Percentiles rank a stretch among this genome's conserved stretches.
Conservation (phyloP, 257 asterid genomes). For the Parsonsia alboflavescens region DNA sequence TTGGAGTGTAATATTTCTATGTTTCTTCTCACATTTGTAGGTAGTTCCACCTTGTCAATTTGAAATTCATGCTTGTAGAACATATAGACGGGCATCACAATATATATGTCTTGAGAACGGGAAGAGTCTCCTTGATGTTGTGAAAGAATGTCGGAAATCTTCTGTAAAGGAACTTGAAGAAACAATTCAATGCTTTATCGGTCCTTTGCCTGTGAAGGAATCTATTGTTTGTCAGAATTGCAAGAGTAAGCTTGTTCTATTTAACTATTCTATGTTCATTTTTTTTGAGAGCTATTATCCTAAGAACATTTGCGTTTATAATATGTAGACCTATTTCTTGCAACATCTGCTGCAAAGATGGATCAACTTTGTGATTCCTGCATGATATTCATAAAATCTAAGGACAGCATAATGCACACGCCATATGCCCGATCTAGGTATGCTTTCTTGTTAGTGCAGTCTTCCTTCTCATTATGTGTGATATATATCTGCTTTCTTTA, state of each 20-base stretch:
- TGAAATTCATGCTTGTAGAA: conserved; percentile 93
- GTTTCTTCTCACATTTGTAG: conserved; percentile 30
- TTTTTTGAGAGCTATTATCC: conserved; percentile 1
- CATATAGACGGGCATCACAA: conserved; percentile 93
- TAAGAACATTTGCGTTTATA: conserved; percentile 17
- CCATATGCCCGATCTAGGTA: conserved; percentile 30
- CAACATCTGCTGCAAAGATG: conserved; percentile 65
- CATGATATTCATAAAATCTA: conserved; percentile 52
- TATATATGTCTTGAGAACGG: conserved; percentile 94
- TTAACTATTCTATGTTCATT: conserved; percentile 10
- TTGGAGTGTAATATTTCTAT: conserved; percentile 13
- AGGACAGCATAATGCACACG: conserved; percentile 37
- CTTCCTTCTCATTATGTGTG: neutral
- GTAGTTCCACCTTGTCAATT: conserved; percentile 89
- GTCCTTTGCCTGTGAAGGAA: conserved; percentile 80
- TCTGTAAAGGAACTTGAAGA: conserved; percentile 69
- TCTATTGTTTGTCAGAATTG: conserved; percentile 67
- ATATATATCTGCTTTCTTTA: neutral
- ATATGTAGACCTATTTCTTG: conserved; percentile 68
- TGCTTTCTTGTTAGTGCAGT: neutral
- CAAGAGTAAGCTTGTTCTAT: conserved; percentile 44
- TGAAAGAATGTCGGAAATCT: conserved; percentile 82
- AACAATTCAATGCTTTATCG: conserved; percentile 66
- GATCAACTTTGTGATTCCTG: conserved; percentile 89
- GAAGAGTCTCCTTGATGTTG: conserved; percentile 88